These are phyloP conservation scores for Fusarium mundagurra DNA, from an alignment of 2,329 filamentous ascomycete genomes.

Conservation along the genomic window DNA sequence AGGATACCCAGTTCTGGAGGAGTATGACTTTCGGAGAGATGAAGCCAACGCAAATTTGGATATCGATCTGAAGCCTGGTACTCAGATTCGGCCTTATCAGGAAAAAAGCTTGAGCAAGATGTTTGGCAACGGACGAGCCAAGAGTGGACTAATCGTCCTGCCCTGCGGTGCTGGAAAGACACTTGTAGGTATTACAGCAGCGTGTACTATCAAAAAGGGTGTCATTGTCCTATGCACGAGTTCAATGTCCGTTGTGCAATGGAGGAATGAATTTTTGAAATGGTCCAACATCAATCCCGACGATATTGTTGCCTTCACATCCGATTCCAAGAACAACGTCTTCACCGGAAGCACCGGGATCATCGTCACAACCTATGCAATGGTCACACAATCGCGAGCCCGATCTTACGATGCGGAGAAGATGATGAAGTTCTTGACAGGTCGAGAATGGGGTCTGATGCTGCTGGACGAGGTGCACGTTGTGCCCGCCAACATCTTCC, in stretches of 20 bases:
- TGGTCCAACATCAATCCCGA: conserved; percentile 96
- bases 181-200: conserved; percentile 96
- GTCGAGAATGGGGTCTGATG: conserved; percentile 96
- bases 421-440: conserved; percentile 94
- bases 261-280: conserved; percentile 95
- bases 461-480: conserved; percentile 98
- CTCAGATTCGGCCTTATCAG: conserved; percentile 93
- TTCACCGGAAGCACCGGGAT: conserved; percentile 93
- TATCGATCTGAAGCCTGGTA: conserved; percentile 89
- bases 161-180: conserved; percentile 98
- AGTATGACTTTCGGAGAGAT: conserved; percentile 97
- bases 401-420: conserved; percentile 93
- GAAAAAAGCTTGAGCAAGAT: conserved; percentile 98
- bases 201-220: conserved; percentile 97
- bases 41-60: conserved; percentile 89
- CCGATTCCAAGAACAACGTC: conserved; percentile 81
- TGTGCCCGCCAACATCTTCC: conserved; percentile 94
- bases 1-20: conserved; percentile 87
- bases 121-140: conserved; percentile 97
- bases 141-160: conserved; percentile 96
- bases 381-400: conserved; percentile 93
- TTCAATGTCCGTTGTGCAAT: conserved; percentile 97
- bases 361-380: conserved; percentile 97
- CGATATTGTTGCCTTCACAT: conserved; percentile 94
- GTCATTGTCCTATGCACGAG: conserved; percentile 95